Evolutionary conservation across 805 yeast species (phyloP).

Genomic region (Wickerhamiella allomyrinae): DNA sequence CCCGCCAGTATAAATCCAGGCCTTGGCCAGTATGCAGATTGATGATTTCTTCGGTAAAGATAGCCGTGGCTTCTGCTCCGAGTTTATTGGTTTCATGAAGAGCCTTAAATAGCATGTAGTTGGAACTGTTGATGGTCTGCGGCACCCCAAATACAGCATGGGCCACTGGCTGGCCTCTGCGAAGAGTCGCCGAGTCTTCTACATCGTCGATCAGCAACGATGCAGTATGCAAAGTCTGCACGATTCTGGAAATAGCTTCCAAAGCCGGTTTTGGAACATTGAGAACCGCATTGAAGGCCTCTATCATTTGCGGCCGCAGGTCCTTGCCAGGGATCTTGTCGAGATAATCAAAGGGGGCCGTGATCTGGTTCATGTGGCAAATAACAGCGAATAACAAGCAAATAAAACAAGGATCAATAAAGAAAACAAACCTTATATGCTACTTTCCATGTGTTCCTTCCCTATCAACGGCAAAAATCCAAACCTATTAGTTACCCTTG

Average conservation of each 20-base stretch:
- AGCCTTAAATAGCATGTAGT: constrained; percentile 66
- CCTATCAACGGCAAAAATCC: too few relatives aligned
- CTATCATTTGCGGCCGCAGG: constrained; percentile 35
- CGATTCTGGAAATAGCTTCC: constrained; percentile 30
- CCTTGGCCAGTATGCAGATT: constrained; percentile 86
- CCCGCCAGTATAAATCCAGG: constrained; percentile 79
- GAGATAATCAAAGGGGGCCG: constrained; percentile 39
- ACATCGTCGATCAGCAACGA: constrained; percentile 73
- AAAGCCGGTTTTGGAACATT: constrained; percentile 30
- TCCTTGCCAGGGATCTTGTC: constrained; percentile 42
- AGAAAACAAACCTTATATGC: too few relatives aligned
- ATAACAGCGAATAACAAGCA: too few relatives aligned
- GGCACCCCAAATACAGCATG: constrained; percentile 68
- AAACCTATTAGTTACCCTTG: too few relatives aligned
- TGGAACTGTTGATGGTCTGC: constrained; percentile 68
- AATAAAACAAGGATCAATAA: too few relatives aligned
- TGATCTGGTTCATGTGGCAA: not conserved
- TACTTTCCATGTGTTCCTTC: too few relatives aligned
- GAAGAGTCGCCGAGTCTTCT: constrained; percentile 56
- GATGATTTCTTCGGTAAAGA: constrained; percentile 58
- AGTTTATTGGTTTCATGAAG: constrained; percentile 34
- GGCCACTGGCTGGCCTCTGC: constrained; percentile 72
- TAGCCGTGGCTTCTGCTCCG: constrained; percentile 23
- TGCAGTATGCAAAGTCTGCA: constrained; percentile 51
- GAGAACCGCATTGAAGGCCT: constrained; percentile 40